Evolutionary conservation across 208 protist species (phyloP).

Genomic region (Leishmania turanica): DNA sequence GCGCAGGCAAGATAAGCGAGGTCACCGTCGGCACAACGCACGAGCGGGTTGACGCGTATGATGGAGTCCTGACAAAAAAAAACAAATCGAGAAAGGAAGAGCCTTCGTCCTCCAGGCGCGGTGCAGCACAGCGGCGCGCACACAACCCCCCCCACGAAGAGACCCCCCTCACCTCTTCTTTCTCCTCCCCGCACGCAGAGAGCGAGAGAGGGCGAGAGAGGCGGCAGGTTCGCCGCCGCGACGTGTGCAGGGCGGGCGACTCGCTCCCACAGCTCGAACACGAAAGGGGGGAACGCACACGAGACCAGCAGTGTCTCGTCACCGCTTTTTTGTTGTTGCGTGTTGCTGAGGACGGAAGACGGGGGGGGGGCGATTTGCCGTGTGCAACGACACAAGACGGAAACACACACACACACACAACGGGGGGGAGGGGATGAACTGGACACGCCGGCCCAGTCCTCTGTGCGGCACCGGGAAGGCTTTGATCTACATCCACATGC

Average conservation of each 20-base stretch:
- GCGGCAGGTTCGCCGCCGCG: background rate
- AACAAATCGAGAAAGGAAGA: no score
- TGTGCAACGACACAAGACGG: background rate
- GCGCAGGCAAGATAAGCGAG: background rate
- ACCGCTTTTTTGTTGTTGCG: background rate
- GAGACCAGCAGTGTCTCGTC: background rate
- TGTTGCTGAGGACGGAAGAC: background rate
- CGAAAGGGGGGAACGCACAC: background rate
- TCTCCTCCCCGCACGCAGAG: no score
- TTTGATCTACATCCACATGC: slow-evolving; percentile 8
- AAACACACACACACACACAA: background rate
- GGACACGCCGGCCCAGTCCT: background rate
- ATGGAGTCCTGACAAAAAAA: background rate
- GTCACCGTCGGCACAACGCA: background rate
- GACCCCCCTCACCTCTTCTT: background rate
- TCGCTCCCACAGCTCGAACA: background rate
- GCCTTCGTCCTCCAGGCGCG: background rate
- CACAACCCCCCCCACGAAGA: background rate
- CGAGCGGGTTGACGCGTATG: background rate
- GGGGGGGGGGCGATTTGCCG: background rate
- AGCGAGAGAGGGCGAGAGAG: no score
- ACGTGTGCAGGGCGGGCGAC: background rate
- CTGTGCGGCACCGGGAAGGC: background rate
- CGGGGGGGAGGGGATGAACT: background rate
- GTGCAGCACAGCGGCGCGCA: background rate